These are phyloP conservation scores for Trichophyton rubrum DNA, from an alignment of 2,329 filamentous ascomycete genomes.

Conservation along the genomic window DNA sequence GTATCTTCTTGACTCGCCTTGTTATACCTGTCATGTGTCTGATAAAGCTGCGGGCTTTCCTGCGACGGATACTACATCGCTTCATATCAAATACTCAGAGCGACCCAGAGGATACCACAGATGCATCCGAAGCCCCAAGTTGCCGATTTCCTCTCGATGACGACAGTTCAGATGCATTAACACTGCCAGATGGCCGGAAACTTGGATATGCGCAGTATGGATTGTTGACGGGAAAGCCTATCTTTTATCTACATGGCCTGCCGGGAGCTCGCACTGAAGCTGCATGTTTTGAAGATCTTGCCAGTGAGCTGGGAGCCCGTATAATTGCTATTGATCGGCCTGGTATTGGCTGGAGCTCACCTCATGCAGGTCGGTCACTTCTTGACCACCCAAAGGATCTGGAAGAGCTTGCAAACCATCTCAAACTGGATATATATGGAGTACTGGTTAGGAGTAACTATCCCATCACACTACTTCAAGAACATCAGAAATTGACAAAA, in stretches of 20 bases:
- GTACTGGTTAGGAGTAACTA: conserved; percentile 24
- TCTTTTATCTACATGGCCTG: conserved; percentile 35
- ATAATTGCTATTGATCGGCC: conserved; percentile 35
- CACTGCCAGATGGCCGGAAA: conserved; percentile 25
- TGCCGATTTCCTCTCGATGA: conserved; percentile 13
- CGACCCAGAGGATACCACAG: background rate
- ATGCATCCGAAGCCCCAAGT: background rate
- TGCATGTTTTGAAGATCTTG: conserved; percentile 23
- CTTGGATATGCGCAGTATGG: conserved; percentile 34
- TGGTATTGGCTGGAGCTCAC: conserved; percentile 32
- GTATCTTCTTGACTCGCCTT: background rate
- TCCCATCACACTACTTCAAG: too few relatives aligned
- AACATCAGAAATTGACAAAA: background rate
- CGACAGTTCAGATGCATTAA: conserved; percentile 20
- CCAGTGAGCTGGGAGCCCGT: conserved; percentile 24
- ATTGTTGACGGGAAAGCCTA: conserved; percentile 17
- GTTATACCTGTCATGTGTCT: background rate
- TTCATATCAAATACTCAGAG: background rate
- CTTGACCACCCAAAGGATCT: conserved; percentile 36
- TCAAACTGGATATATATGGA: conserved; percentile 31
- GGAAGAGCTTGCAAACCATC: conserved; percentile 28
- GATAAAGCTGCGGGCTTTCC: background rate
- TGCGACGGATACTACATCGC: background rate
- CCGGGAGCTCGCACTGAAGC: conserved; percentile 34
- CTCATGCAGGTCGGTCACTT: conserved; percentile 26